These are phyloP conservation scores for Saksenaea vasiformis DNA, from an alignment of 371 early-diverging fungal genomes.

Conservation along the genomic window DNA sequence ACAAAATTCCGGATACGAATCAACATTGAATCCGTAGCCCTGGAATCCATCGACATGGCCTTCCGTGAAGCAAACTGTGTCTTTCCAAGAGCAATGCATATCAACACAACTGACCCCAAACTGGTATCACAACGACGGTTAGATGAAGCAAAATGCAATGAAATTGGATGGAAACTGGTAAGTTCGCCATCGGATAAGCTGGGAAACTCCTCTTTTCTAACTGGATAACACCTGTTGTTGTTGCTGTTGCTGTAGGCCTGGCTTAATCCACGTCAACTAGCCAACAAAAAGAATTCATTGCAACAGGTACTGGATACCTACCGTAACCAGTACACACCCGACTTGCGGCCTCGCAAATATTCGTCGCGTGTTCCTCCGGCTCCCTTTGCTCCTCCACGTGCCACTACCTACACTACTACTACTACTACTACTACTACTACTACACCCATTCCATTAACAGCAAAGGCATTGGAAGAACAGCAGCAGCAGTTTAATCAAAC, in stretches of 20 bases:
- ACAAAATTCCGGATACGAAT: slow-evolving; percentile 41
- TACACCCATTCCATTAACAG: slow-evolving; percentile 14
- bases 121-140: slow-evolving; percentile 31
- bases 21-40: slow-evolving; percentile 47
- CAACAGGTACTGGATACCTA: slow-evolving; percentile 50
- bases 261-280: slow-evolving; percentile 51
- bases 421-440: neutral
- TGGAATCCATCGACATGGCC: slow-evolving; percentile 35
- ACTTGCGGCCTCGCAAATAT: slow-evolving; percentile 41
- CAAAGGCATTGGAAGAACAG: slow-evolving; percentile 20
- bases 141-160: slow-evolving; percentile 49
- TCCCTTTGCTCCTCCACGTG: slow-evolving; percentile 20
- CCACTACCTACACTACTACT: slow-evolving; percentile 8
- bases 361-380: slow-evolving; percentile 38
- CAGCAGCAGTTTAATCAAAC: slow-evolving; percentile 21
- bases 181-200: slow-evolving; percentile 6
- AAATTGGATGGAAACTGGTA: slow-evolving; percentile 54
- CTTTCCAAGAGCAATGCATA: slow-evolving; percentile 45
- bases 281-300: slow-evolving; percentile 45
- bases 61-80: slow-evolving; percentile 50
- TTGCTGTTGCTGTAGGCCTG: no score
- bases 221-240: no score
- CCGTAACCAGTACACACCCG: slow-evolving; percentile 39
- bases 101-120: slow-evolving; percentile 23
- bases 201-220: no score